phyloP scores from a whole-genome alignment of 2,329 filamentous ascomycete genomes.

The Botrytis cinerea region DNA sequence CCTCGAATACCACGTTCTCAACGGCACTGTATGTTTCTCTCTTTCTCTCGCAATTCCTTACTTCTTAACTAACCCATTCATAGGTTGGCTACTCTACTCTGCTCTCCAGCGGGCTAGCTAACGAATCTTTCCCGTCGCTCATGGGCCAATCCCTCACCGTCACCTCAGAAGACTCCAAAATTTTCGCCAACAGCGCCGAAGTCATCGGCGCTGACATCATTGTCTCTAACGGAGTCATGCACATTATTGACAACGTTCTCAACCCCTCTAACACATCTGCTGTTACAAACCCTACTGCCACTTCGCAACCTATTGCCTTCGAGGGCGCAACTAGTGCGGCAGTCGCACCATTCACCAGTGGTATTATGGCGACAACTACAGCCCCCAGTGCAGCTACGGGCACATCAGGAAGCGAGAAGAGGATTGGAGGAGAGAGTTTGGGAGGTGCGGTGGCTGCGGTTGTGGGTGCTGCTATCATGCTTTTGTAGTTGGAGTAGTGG shows the following conservation, averaged over 20 bases:
- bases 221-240: conserved; percentile 43
- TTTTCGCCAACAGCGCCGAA: conserved; percentile 46
- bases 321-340: conserved; percentile 33
- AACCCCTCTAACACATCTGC: conserved; percentile 46
- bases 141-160: conserved; percentile 43
- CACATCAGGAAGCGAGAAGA: not conserved
- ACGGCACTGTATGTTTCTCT: conserved; percentile 7
- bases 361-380: conserved; percentile 46
- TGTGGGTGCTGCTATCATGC: conserved; percentile 1
- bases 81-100: conserved; percentile 40
- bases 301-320: conserved; percentile 44
- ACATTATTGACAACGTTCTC: conserved; percentile 48
- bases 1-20: conserved; percentile 39
- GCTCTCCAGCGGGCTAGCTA: conserved; percentile 40
- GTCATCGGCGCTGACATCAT: conserved; percentile 44
- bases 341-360: conserved; percentile 45
- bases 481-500: not conserved
- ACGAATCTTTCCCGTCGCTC: conserved; percentile 34
- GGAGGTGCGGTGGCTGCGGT: conserved; percentile 43
- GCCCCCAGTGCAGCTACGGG: conserved; percentile 39
- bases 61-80: conserved; percentile 36
- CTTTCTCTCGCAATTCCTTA: not conserved
- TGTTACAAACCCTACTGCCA: conserved; percentile 44
- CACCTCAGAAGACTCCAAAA: conserved; percentile 34
- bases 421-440: not conserved